A percentile compares a stretch with the other conserved stretches of the same genome.
These are phyloP conservation scores for Phycomyces nitens DNA, from an alignment of 192 early-diverging fungal genomes.

Conservation along the genomic window DNA sequence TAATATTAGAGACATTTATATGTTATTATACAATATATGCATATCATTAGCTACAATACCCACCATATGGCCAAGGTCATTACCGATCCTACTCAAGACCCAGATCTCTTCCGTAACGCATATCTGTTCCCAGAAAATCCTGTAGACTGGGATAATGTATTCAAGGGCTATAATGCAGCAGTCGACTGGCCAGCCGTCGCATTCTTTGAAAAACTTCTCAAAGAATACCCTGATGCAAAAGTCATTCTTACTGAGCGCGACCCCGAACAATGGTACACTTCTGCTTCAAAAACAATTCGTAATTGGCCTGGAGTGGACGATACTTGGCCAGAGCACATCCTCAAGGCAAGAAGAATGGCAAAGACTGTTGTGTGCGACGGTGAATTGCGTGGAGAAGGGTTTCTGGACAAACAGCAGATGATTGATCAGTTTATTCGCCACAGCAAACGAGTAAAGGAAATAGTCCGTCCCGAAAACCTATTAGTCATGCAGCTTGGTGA, in stretches of 20 bases:
- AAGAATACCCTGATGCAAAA: conserved; percentile 29
- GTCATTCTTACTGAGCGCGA: conserved; percentile 22
- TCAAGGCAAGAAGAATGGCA: background rate
- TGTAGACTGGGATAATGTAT: conserved; percentile 8
- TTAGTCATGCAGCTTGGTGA: conserved; percentile 23
- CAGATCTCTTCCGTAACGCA: conserved; percentile 8
- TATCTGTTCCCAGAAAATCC: background rate
- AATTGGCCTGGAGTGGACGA: background rate
- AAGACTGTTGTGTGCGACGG: background rate
- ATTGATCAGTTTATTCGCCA: background rate
- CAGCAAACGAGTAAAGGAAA: conserved; percentile 17
- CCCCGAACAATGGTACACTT: conserved; percentile 23
- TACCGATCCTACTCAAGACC: background rate
- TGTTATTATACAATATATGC: no score
- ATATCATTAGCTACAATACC: conserved; percentile 11
- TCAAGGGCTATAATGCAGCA: conserved; percentile 6
- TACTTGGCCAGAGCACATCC: background rate
- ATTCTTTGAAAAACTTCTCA: conserved; percentile 23
- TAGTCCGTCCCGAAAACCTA: conserved; percentile 19
- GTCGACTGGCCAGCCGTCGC: conserved; percentile 14
- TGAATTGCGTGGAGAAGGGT: background rate
- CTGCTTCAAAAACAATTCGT: background rate
- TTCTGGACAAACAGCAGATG: background rate
- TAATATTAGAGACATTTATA: no score
- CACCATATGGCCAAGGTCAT: conserved; percentile 4